Evolutionary conservation across 306 rosid genomes (phyloP).

Genomic region (Acacia melanoxylon): DNA sequence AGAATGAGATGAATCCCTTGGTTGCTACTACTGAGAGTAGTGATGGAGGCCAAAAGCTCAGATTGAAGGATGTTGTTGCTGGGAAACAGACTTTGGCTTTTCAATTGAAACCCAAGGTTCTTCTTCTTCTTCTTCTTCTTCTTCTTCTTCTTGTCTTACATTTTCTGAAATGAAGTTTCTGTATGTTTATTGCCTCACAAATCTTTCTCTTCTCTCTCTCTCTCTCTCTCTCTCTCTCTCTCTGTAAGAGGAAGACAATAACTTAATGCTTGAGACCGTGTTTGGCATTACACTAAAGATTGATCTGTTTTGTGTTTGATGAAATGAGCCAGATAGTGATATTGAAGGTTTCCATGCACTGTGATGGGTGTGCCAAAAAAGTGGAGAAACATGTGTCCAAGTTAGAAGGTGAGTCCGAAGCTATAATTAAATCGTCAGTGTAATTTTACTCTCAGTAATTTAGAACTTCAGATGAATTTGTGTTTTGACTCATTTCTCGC

Average conservation of each 20-base stretch:
- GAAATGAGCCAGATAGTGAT: conserved; percentile 61
- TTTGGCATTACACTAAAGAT: not conserved
- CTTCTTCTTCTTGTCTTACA: conserved; percentile 15
- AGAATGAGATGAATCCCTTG: conserved; percentile 60
- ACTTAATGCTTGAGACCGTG: not conserved
- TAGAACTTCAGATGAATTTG: not conserved
- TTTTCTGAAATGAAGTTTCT: conserved; percentile 7
- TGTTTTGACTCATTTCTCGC: not conserved
- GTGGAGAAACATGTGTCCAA: conserved; percentile 89
- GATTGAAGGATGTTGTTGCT: conserved; percentile 67
- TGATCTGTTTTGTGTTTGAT: conserved; percentile 9
- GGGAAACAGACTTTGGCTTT: conserved; percentile 81
- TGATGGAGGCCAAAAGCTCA: conserved; percentile 43
- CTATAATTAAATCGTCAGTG: not conserved
- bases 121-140: not conserved
- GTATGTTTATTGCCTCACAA: not conserved
- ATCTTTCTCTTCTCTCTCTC: not conserved
- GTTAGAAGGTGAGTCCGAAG: conserved; percentile 64
- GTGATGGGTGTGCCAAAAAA: conserved; percentile 86
- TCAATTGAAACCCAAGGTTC: conserved; percentile 90
- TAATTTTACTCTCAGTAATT: not conserved
- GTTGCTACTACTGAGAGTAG: conserved; percentile 36
- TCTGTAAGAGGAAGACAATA: not conserved
- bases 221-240: not conserved
- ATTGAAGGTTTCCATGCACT: conserved; percentile 90